Base-by-base conservation (phyloP, 306 rosid genomes). In the Pyrus communis region DNA sequence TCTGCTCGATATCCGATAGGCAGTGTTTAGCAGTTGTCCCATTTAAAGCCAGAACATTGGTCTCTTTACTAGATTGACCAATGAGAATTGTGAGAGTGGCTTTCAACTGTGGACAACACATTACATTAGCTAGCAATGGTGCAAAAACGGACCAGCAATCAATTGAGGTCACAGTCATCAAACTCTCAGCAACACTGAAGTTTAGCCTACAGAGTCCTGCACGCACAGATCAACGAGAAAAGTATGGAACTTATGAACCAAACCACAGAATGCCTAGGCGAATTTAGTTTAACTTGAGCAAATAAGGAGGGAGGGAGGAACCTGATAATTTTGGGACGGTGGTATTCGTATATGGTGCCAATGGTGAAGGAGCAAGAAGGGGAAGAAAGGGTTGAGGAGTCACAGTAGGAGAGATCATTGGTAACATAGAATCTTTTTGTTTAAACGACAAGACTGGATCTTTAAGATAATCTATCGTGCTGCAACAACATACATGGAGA, bases 71-170 rank as follows among this genome's bases (percentile, higher is more conserved):
- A 60, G 97, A 90, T 67, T 90, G 96, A 67, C 99, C 97, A 35
- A 95, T 80, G 63, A 95, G 97, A 80, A 95, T 88, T 52, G 93
- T 81, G 72, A 95, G 90, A 75, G 99, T 92, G 51, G 99, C 99
- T 82, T 91, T 96, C 83, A 92, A 80, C 84, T 95, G 99, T 7
- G 99, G 99, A 86, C 99, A 95, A 70, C 99, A 95, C 33, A 92
- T 92, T 73, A 90, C 92, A 76, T 95, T 95, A 69, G 99, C 99
- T 83, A 89, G 84, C 75, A 80, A 73, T 42, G 97, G 91, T 4
- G 97, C 97, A 83, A 92, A 95, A 81, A 71, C 83, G 4, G 86
- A 88, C 89, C 93, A 95, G 80, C 99, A 95, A 82, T 95, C 99
- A 79, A 86, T 78, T 28, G 99, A 90, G 2, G 99, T 92, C 75